Base-by-base conservation (phyloP, 1,139 yeast genomes). In the Suhomyces terraborum region DNA sequence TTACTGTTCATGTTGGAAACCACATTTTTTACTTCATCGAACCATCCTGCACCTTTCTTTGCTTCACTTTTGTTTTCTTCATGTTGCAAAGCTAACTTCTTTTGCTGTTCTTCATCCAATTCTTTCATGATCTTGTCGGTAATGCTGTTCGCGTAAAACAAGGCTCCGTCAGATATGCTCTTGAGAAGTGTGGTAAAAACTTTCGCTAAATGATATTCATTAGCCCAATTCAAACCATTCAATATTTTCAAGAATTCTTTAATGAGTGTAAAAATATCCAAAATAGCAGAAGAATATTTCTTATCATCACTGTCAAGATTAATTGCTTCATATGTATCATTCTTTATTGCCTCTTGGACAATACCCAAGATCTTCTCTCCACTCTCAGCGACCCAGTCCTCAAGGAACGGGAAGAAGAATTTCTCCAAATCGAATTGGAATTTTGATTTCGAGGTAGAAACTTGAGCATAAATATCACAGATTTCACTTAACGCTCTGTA, bases 191-290 rank as follows among this genome's bases (percentile, higher is more conserved):
- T 59, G 0, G 94, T 84, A 40, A 79, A 73, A 1, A 84, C 59
- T 46, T 70, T 70, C 1, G 93, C 84, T 25, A 75, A 59, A 50
- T 87, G 89, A 42, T 67, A 72, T 36, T 74, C 78, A 53, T 84
- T 72, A 8, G 66, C 61, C 95, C 96, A 88, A 4, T 74, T 64
- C 26, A 84, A 65, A 6, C 66, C 70, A n/a, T 67, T 70, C 36
- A 88, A 64, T 13, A 84, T 67, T 6, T 65, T 62, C 18, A 85
- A 56, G 14, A 80, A 77, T 44, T 82, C 82, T 46, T 76, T 76
- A 35, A 86, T 73, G 54, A 86, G 69, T 7, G 80, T 70, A 58
- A 85, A 83, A 17, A 84, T 73, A 55, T 87, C 95, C 21, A 77
- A 59, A 1, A 85, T 86, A 0, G 93, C 84, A 1, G 79, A 67